A percentile compares a stretch with the other conserved stretches of the same genome.
Evolutionary conservation across 768 basidiomycete genomes (phyloP).

Genomic region (Lactarius hatsudake): DNA sequence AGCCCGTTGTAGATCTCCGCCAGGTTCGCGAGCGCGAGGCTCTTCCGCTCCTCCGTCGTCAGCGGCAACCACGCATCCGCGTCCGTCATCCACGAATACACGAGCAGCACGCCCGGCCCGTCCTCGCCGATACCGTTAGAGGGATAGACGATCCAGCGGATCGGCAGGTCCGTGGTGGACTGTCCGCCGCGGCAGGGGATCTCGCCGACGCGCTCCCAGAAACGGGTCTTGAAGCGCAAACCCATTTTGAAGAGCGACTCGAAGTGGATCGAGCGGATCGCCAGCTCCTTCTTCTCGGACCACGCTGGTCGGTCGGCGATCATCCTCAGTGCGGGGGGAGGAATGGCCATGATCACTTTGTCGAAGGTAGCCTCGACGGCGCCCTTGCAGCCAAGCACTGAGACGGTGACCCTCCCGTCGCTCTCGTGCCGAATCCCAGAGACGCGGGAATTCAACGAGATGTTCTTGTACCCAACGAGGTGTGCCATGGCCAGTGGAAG

Average conservation of each 20-base stretch:
- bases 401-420: slow-evolving; percentile 22
- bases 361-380: slow-evolving; percentile 26
- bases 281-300: slow-evolving; percentile 27
- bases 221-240: slow-evolving; percentile 28
- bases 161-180: slow-evolving; percentile 27
- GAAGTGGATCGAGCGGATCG: slow-evolving; percentile 31
- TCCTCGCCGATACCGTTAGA: slow-evolving; percentile 25
- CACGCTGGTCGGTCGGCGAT: slow-evolving; percentile 29
- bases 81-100: slow-evolving; percentile 33
- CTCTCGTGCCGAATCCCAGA: slow-evolving; percentile 21
- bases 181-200: slow-evolving; percentile 22
- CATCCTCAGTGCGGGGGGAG: slow-evolving; percentile 30
- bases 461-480: slow-evolving; percentile 28
- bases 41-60: slow-evolving; percentile 25
- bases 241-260: slow-evolving; percentile 32
- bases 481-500: slow-evolving; percentile 29
- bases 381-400: slow-evolving; percentile 1
- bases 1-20: slow-evolving; percentile 27
- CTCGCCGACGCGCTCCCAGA: slow-evolving; percentile 25
- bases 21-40: slow-evolving; percentile 29
- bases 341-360: slow-evolving; percentile 29
- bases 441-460: slow-evolving; percentile 29
- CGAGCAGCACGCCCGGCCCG: slow-evolving; percentile 32
- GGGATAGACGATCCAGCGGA: slow-evolving; percentile 27
- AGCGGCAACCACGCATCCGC: slow-evolving; percentile 28